Conservation (phyloP, 1,284 basidiomycete species). For the Coniferiporia weirii region DNA sequence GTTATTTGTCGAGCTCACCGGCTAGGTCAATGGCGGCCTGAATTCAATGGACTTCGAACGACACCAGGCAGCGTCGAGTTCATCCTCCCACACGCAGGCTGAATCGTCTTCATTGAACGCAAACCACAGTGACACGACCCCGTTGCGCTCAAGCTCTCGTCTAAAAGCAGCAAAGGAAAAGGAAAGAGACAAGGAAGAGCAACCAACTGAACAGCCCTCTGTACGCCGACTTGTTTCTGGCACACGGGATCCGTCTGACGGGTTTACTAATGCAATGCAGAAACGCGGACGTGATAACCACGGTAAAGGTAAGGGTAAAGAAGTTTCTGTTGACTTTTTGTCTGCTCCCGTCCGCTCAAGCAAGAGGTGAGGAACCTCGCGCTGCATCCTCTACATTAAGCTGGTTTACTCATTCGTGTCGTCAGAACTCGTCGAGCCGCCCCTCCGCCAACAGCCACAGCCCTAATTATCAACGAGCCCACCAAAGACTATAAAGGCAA, state of each 20-base stretch:
- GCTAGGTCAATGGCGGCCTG: constrained; percentile 74
- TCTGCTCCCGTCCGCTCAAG: constrained; percentile 19
- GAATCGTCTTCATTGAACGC: constrained; percentile 28
- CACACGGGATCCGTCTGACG: not conserved
- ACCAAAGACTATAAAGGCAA: constrained; percentile 71
- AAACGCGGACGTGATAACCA: constrained; percentile 52
- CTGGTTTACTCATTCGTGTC: constrained; percentile 21
- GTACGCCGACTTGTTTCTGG: constrained; percentile 2
- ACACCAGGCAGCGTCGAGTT: constrained; percentile 52
- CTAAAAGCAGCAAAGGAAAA: constrained; percentile 54
- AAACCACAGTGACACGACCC: constrained; percentile 33
- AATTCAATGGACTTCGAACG: constrained; percentile 76
- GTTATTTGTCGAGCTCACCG: constrained; percentile 15
- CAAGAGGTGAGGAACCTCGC: constrained; percentile 19
- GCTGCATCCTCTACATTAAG: constrained; percentile 6
- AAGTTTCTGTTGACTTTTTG: constrained; percentile 44
- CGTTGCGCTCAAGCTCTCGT: constrained; percentile 67
- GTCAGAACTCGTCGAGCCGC: constrained; percentile 54
- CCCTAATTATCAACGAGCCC: constrained; percentile 72
- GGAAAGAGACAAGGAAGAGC: constrained; percentile 42
- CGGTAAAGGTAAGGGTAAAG: constrained; percentile 61
- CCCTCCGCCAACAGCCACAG: constrained; percentile 34
- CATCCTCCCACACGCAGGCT: constrained; percentile 32
- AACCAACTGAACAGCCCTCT: constrained; percentile 19
- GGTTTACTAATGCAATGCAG: constrained; percentile 2